Conservation (phyloP, 495 filamentous ascomycete genomes). For the Neurospora pannonica region DNA sequence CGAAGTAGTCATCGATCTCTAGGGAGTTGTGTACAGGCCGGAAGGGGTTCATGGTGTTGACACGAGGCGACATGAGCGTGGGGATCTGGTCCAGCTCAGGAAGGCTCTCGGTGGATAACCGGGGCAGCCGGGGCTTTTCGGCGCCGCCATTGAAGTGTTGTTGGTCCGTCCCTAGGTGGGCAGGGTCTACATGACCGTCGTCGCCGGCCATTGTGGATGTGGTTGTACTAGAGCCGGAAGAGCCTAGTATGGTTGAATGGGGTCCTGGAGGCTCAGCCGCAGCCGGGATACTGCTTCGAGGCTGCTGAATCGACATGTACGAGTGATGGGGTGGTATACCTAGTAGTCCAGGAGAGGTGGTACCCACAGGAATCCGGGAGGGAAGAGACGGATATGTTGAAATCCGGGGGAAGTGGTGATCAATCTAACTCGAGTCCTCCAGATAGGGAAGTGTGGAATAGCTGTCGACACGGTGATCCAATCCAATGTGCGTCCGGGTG, state of each 20-base stretch:
- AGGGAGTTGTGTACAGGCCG: slow-evolving; percentile 34
- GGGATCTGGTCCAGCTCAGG: slow-evolving; percentile 5
- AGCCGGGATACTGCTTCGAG: background rate
- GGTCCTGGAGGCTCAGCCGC: background rate
- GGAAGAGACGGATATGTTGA: background rate
- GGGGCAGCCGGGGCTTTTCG: background rate
- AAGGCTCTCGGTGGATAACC: background rate
- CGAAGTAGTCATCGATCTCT: slow-evolving; percentile 47
- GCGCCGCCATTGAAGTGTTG: background rate
- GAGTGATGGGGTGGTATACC: background rate
- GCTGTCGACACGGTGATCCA: background rate
- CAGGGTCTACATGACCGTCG: background rate
- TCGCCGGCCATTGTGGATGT: slow-evolving; percentile 9
- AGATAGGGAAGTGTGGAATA: background rate
- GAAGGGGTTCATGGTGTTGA: slow-evolving; percentile 34
- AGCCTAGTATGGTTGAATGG: background rate
- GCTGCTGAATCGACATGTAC: background rate
- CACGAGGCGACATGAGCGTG: slow-evolving; percentile 25
- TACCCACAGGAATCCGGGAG: background rate
- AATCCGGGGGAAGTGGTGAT: background rate
- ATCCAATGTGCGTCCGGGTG: background rate
- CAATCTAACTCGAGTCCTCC: background rate
- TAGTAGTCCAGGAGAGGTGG: background rate
- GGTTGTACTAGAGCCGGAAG: background rate
- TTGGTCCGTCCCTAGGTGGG: background rate